A percentile compares a stretch with the other conserved stretches of the same genome.
Evolutionary conservation across 1,139 yeast genomes (phyloP).

Genomic region (Yamadazyma triangularis): DNA sequence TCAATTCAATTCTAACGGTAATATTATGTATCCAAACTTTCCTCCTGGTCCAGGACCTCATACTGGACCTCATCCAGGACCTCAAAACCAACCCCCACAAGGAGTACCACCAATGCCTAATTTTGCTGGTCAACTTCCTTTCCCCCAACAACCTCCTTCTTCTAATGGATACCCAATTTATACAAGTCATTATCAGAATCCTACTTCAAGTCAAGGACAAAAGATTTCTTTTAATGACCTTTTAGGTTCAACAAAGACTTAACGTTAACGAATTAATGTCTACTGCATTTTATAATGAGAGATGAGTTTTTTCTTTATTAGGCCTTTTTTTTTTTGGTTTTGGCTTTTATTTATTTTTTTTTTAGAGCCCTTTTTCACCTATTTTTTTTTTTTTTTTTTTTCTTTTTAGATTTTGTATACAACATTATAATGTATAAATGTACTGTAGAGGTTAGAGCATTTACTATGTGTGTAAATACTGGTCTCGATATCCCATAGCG

Average conservation of each 20-base stretch:
- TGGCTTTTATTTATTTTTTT: not conserved
- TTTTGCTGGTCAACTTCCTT: conserved; percentile 3
- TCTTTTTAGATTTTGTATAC: not conserved
- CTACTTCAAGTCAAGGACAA: conserved; percentile 21
- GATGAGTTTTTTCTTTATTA: too few relatives aligned
- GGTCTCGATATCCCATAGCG: too few relatives aligned
- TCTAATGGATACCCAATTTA: conserved; percentile 3
- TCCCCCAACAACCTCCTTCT: conserved; percentile 2
- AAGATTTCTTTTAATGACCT: conserved; percentile 40
- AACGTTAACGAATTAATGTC: not conserved
- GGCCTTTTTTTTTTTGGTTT: not conserved
- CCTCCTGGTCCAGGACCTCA: too few relatives aligned
- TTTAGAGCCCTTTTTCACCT: too few relatives aligned
- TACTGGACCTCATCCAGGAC: not conserved
- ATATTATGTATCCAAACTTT: conserved; percentile 1
- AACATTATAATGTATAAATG: too few relatives aligned
- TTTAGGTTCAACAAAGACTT: conserved; percentile 29
- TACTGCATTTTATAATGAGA: not conserved
- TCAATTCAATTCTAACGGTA: not conserved
- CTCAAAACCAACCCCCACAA: too few relatives aligned
- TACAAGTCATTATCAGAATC: not conserved
- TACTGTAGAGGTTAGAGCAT: too few relatives aligned
- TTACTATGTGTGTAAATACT: too few relatives aligned
- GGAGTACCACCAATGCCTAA: too few relatives aligned
- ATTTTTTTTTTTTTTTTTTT: too few relatives aligned